Conservation (phyloP, 192 early-diverging fungal species). For the Coemansia sp. region DNA sequence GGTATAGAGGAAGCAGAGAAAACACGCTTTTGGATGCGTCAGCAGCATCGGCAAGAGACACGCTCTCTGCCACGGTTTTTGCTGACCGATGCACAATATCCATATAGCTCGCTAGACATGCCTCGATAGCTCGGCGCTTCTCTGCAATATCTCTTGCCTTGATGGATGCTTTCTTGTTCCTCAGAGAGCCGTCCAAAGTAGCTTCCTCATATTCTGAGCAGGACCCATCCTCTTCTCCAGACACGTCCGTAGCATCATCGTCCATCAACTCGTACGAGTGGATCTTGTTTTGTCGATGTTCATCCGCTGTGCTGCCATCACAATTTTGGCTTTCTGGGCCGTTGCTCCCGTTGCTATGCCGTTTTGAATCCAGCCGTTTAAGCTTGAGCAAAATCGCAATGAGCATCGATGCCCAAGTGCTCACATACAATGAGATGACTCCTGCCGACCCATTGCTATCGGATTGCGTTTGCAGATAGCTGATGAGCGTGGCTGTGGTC, state of each 20-base stretch:
- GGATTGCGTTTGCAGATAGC: slow-evolving; percentile 39
- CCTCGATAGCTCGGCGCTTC: slow-evolving; percentile 35
- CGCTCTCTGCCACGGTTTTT: slow-evolving; percentile 20
- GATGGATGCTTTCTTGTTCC: background rate
- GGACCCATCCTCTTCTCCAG: slow-evolving; percentile 8
- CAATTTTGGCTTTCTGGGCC: background rate
- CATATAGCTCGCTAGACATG: slow-evolving; percentile 40
- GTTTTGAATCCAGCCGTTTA: background rate
- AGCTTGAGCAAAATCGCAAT: slow-evolving; percentile 37
- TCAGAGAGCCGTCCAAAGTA: background rate
- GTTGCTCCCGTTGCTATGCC: background rate
- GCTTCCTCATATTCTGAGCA: slow-evolving; percentile 3
- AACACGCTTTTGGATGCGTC: slow-evolving; percentile 53
- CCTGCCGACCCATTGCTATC: slow-evolving; percentile 30
- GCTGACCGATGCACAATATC: slow-evolving; percentile 43
- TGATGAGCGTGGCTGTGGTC: slow-evolving; percentile 19
- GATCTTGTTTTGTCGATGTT: no score
- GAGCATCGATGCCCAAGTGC: slow-evolving; percentile 42
- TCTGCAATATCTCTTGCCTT: slow-evolving; percentile 9
- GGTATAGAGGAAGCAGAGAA: slow-evolving; percentile 60
- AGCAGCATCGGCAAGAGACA: slow-evolving; percentile 19
- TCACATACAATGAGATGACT: slow-evolving; percentile 38
- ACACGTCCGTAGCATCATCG: background rate
- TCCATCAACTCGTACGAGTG: no score
- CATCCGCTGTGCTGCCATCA: background rate